These are phyloP conservation scores for Aspergillus fijiensis DNA, from an alignment of 2,329 filamentous ascomycete species.

Conservation along the genomic window DNA sequence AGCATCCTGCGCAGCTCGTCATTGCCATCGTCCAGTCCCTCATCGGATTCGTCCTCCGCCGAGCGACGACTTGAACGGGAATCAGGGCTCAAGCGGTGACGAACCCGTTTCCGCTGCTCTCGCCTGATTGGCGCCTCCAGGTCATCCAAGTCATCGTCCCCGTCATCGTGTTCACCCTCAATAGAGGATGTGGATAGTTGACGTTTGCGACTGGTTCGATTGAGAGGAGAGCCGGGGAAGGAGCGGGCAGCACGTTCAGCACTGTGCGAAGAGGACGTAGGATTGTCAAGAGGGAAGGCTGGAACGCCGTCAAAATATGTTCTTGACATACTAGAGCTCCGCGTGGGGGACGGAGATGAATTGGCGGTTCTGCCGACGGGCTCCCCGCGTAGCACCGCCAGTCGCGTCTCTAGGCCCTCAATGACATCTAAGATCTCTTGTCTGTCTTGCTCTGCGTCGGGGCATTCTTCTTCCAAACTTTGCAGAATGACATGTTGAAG, in stretches of 20 bases:
- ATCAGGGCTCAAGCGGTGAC: not conserved
- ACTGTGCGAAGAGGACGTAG: not conserved
- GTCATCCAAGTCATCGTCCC: slow-evolving; percentile 9
- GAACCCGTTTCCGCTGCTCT: not conserved
- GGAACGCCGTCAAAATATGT: slow-evolving; percentile 20
- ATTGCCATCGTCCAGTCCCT: slow-evolving; percentile 1
- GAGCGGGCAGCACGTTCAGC: not conserved
- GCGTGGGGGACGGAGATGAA: slow-evolving; percentile 1
- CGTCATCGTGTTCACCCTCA: not conserved
- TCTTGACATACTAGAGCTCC: not conserved
- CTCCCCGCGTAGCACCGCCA: slow-evolving; percentile 25
- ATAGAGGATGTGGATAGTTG: not conserved
- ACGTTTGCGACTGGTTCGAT: not conserved
- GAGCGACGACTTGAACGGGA: not conserved
- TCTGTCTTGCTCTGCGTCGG: slow-evolving; percentile 25
- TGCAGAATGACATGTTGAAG: slow-evolving; percentile 32
- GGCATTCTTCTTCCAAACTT: slow-evolving; percentile 28
- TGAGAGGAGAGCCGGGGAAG: not conserved
- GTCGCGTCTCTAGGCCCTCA: slow-evolving; percentile 23
- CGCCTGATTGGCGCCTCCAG: slow-evolving; percentile 15
- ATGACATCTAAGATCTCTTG: slow-evolving; percentile 30
- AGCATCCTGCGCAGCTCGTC: slow-evolving; percentile 26
- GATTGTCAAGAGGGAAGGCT: not conserved
- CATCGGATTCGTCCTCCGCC: not conserved
- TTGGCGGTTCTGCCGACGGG: slow-evolving; percentile 1